Conservation (phyloP, 2,329 filamentous ascomycete genomes). For the Sphaerostilbella broomeana region DNA sequence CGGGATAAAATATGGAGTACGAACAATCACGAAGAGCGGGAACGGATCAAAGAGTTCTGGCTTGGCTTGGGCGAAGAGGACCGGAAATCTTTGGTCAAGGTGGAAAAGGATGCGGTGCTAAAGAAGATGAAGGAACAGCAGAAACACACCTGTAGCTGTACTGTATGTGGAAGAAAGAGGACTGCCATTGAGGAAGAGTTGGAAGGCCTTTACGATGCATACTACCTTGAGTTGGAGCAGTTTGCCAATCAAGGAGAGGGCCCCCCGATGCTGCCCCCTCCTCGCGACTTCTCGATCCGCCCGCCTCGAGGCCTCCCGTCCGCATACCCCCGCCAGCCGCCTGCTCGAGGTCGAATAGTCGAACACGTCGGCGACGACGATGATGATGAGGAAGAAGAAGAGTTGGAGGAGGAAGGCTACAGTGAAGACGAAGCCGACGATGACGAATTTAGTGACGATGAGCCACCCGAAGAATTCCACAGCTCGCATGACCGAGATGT, state of each 20-base stretch:
- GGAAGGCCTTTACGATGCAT: slow-evolving; percentile 95
- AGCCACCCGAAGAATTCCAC: slow-evolving; percentile 63
- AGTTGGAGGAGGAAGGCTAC: no score
- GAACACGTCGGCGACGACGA: slow-evolving; percentile 55
- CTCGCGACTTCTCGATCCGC: slow-evolving; percentile 56
- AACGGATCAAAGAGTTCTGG: slow-evolving; percentile 98
- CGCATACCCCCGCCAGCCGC: slow-evolving; percentile 58
- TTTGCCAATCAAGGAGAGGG: slow-evolving; percentile 80
- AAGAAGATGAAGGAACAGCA: slow-evolving; percentile 99
- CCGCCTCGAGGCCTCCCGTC: slow-evolving; percentile 52
- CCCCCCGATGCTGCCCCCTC: slow-evolving; percentile 44
- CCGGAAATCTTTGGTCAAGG: slow-evolving; percentile 89
- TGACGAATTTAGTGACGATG: slow-evolving; percentile 59
- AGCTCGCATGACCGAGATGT: slow-evolving; percentile 57
- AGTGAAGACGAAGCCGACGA: slow-evolving; percentile 50
- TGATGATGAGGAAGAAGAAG: slow-evolving; percentile 49
- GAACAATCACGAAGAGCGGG: slow-evolving; percentile 85
- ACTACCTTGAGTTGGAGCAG: slow-evolving; percentile 96
- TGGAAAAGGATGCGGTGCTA: slow-evolving; percentile 95
- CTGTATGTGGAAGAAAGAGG: slow-evolving; percentile 90
- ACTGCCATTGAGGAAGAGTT: slow-evolving; percentile 97
- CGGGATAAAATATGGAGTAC: slow-evolving; percentile 97
- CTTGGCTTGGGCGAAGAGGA: slow-evolving; percentile 89
- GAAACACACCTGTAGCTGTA: slow-evolving; percentile 97
- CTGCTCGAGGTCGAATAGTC: slow-evolving; percentile 68